A percentile compares a stretch with the other conserved stretches of the same genome.
Evolutionary conservation across 495 filamentous ascomycete genomes (phyloP).

Genomic region (Hypomontagnella submonticulosa): DNA sequence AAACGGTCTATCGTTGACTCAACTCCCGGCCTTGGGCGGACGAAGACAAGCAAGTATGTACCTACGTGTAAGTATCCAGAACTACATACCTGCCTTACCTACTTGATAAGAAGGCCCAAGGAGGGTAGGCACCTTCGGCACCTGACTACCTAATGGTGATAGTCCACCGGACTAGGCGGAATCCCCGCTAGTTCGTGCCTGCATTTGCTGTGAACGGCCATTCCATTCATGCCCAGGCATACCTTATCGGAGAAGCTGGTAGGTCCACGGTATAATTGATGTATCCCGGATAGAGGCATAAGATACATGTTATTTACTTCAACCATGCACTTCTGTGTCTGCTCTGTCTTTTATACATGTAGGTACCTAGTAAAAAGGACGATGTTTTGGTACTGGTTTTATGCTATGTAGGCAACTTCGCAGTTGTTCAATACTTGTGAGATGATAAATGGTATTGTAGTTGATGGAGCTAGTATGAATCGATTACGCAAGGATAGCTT

Average conservation of each 20-base stretch:
- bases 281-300: too few species aligned
- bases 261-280: conserved; percentile 1
- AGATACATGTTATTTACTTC: too few species aligned
- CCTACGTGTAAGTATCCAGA: conserved; percentile 17
- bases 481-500: too few species aligned
- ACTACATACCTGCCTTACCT: conserved; percentile 11
- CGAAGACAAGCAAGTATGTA: background rate
- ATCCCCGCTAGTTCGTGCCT: conserved; percentile 40
- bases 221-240: conserved; percentile 2
- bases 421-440: too few species aligned
- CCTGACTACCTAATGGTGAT: conserved; percentile 33
- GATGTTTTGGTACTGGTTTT: too few species aligned
- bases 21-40: background rate
- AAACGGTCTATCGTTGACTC: background rate
- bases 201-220: conserved; percentile 21
- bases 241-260: conserved; percentile 10
- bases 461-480: too few species aligned
- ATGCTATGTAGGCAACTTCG: too few species aligned
- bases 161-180: conserved; percentile 31
- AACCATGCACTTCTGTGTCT: too few species aligned
- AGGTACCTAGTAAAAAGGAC: too few species aligned
- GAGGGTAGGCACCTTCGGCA: conserved; percentile 33
- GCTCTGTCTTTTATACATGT: too few species aligned
- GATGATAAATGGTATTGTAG: too few species aligned
- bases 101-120: conserved; percentile 35